A percentile compares a stretch with the other conserved stretches of the same genome.
phyloP scores from a whole-genome alignment of 768 basidiomycete genomes.

The Phaeotremella fagi region DNA sequence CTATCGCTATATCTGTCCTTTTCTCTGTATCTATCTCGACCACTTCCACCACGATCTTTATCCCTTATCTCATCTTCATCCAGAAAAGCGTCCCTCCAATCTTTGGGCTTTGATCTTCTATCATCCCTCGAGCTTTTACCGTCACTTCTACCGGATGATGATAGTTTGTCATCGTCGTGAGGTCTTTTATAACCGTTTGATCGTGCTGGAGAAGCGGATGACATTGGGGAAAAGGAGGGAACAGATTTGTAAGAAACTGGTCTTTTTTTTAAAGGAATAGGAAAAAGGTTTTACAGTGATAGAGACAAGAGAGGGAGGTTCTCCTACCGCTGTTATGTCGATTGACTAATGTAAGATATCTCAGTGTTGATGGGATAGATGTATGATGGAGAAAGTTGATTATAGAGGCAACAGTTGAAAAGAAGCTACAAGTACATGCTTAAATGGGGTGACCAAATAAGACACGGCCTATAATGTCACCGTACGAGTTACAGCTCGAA shows the following conservation, averaged over 20 bases:
- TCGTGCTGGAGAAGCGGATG: slow-evolving; percentile 19
- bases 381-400: too few relatives aligned
- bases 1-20: slow-evolving; percentile 15
- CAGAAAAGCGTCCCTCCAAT: slow-evolving; percentile 47
- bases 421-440: too few relatives aligned
- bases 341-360: too few relatives aligned
- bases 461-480: too few relatives aligned
- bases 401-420: too few relatives aligned
- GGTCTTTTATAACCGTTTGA: slow-evolving; percentile 26
- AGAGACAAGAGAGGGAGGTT: neutral
- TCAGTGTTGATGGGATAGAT: neutral
- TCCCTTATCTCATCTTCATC: slow-evolving; percentile 30
- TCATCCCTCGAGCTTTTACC: slow-evolving; percentile 6
- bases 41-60: slow-evolving; percentile 9
- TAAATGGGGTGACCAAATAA: too few relatives aligned
- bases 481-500: too few relatives aligned
- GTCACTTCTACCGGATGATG: slow-evolving; percentile 11
- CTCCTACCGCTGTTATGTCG: neutral
- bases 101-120: slow-evolving; percentile 32
- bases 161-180: slow-evolving; percentile 6
- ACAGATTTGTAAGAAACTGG: slow-evolving; percentile 19
- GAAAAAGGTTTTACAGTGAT: slow-evolving; percentile 20
- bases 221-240: neutral
- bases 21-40: slow-evolving; percentile 9
- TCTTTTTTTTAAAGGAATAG: too few relatives aligned